Conservation (phyloP, 2,329 filamentous ascomycete genomes). For the Aspergillus melleus region DNA sequence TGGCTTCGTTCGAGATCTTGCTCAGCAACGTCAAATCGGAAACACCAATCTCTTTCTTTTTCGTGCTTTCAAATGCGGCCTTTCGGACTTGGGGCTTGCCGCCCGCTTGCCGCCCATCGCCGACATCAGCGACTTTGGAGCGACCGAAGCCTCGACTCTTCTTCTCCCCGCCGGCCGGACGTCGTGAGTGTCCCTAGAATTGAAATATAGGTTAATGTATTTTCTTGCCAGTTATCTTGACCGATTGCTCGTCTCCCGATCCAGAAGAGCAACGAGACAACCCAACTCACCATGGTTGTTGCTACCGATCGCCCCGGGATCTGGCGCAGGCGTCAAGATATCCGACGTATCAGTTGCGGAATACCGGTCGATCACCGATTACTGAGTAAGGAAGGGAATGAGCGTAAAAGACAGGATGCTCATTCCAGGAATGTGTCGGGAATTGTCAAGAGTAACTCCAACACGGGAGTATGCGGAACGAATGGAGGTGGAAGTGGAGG, state of each 20-base stretch:
- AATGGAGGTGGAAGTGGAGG: conserved; percentile 8
- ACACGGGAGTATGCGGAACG: background rate
- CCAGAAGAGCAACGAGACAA: background rate
- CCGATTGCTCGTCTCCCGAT: background rate
- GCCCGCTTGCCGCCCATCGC: conserved; percentile 45
- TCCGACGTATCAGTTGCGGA: conserved; percentile 27
- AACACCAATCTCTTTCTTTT: conserved; percentile 99
- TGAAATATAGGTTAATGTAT: conserved; percentile 21
- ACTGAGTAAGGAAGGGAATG: conserved; percentile 15
- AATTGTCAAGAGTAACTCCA: conserved; percentile 3
- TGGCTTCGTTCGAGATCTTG: conserved; percentile 98
- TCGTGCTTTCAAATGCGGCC: conserved; percentile 90
- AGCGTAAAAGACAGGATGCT: conserved; percentile 15
- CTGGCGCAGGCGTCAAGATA: conserved; percentile 32
- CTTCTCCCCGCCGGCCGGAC: conserved; percentile 44
- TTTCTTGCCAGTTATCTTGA: background rate
- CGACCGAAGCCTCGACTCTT: conserved; percentile 44
- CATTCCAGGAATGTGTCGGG: conserved; percentile 15
- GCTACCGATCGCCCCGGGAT: conserved; percentile 26
- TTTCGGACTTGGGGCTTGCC: conserved; percentile 79
- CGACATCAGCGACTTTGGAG: conserved; percentile 44
- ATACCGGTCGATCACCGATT: conserved; percentile 1
- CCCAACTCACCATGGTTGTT: conserved; percentile 36
- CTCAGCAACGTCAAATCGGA: conserved; percentile 96
- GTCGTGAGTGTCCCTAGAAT: conserved; percentile 44